These are phyloP conservation scores for Neurospora cerealis DNA, from an alignment of 495 filamentous ascomycete species.

Conservation along the genomic window DNA sequence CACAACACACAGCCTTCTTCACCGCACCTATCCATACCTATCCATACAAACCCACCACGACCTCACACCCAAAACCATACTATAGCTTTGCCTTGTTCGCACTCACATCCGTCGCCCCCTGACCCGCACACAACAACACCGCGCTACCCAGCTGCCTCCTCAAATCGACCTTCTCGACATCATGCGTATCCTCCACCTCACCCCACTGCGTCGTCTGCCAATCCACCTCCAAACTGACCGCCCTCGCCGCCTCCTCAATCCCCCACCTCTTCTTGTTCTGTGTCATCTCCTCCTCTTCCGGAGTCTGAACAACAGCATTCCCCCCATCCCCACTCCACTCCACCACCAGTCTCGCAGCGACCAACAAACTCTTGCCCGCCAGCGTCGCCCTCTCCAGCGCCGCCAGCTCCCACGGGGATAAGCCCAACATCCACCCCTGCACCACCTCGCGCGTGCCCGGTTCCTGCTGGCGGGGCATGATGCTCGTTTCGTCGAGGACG, in stretches of 20 bases:
- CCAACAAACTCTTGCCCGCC: conserved; percentile 76
- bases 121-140: conserved; percentile 63
- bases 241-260: conserved; percentile 61
- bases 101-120: conserved; percentile 8
- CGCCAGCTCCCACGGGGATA: conserved; percentile 70
- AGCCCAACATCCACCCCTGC: conserved; percentile 61
- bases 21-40: not conserved
- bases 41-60: not conserved
- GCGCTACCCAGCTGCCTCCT: conserved; percentile 81
- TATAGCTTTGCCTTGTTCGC: not conserved
- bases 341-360: conserved; percentile 62
- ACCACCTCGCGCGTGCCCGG: conserved; percentile 65
- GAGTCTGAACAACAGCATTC: conserved; percentile 2
- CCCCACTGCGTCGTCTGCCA: conserved; percentile 93
- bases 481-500: conserved; percentile 60
- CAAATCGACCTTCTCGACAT: conserved; percentile 90
- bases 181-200: conserved; percentile 96
- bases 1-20: not conserved
- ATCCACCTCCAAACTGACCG: conserved; percentile 72
- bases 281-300: conserved; percentile 11
- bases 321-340: conserved; percentile 74
- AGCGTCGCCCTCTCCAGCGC: conserved; percentile 75
- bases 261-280: conserved; percentile 35
- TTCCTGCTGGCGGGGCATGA: conserved; percentile 62
- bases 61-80: not conserved